These are phyloP conservation scores for Ceratobasidium sp. DNA, from an alignment of 1,284 basidiomycete genomes.

Conservation along the genomic window DNA sequence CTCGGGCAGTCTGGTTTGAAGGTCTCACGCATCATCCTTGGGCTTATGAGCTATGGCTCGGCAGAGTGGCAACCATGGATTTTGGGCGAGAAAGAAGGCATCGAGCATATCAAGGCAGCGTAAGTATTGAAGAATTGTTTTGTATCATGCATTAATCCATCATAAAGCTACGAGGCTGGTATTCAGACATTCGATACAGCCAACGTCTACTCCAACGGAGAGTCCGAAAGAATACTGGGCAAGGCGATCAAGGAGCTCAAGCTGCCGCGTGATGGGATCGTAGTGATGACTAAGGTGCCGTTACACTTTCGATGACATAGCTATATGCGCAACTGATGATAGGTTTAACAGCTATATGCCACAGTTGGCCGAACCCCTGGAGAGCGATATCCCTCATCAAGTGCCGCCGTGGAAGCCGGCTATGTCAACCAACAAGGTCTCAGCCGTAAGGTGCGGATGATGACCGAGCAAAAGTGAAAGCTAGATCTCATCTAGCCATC, in stretches of 20 bases:
- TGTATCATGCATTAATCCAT: neutral
- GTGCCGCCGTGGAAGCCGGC: slow-evolving; percentile 41
- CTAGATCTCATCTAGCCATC: neutral
- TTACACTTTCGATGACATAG: slow-evolving; percentile 31
- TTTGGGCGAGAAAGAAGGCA: slow-evolving; percentile 48
- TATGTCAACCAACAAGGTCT: slow-evolving; percentile 52
- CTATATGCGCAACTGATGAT: neutral
- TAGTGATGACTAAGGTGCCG: slow-evolving; percentile 45
- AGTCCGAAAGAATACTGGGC: slow-evolving; percentile 43
- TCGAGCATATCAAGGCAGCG: slow-evolving; percentile 50
- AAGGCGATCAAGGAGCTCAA: slow-evolving; percentile 45
- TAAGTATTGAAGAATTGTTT: slow-evolving; percentile 38
- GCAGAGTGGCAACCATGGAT: slow-evolving; percentile 47
- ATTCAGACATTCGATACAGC: slow-evolving; percentile 64
- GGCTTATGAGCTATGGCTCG: slow-evolving; percentile 34
- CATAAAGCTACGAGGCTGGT: slow-evolving; percentile 51
- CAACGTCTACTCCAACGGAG: slow-evolving; percentile 47
- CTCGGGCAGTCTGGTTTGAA: slow-evolving; percentile 39
- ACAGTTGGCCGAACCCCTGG: slow-evolving; percentile 30
- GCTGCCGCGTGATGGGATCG: slow-evolving; percentile 41
- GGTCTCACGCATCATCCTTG: slow-evolving; percentile 33
- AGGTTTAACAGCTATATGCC: slow-evolving; percentile 44
- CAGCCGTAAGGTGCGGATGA: slow-evolving; percentile 48
- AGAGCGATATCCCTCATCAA: neutral
- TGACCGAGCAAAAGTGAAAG: neutral